Conservation (phyloP, 2,329 filamentous ascomycete species). For the Graphilbum fragrans region DNA sequence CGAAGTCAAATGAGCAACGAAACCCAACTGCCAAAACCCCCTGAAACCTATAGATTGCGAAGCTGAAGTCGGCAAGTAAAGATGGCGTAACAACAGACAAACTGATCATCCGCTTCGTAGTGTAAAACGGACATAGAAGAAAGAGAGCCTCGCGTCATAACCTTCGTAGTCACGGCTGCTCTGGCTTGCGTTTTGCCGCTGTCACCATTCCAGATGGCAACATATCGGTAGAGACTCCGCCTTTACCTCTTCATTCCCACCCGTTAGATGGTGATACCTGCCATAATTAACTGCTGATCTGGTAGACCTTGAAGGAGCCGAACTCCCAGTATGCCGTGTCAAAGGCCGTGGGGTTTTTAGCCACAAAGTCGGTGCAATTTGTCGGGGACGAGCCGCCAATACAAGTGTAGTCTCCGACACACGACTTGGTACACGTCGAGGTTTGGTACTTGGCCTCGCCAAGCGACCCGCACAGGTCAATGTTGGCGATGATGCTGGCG, state of each 20-base stretch:
- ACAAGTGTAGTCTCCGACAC: conserved; percentile 10
- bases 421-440: conserved; percentile 25
- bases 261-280: too few relatives aligned
- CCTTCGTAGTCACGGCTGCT: too few relatives aligned
- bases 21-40: too few relatives aligned
- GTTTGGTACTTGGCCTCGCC: conserved; percentile 32
- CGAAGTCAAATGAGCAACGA: too few relatives aligned
- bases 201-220: not conserved
- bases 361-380: conserved; percentile 45
- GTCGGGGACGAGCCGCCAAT: conserved; percentile 22
- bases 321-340: conserved; percentile 55
- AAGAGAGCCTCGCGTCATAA: too few relatives aligned
- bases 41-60: too few relatives aligned
- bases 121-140: too few relatives aligned
- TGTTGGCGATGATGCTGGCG: conserved; percentile 54
- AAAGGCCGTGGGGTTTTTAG: conserved; percentile 42
- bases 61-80: too few relatives aligned
- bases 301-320: conserved; percentile 46
- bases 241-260: too few relatives aligned
- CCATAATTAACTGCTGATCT: conserved; percentile 6
- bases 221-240: not conserved
- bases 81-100: too few relatives aligned
- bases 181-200: too few relatives aligned
- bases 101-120: too few relatives aligned
- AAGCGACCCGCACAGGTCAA: conserved; percentile 50